Percentiles rank a stretch among this genome's conserved stretches.
Evolutionary conservation across 768 basidiomycete genomes (phyloP).

Genomic region (Cantharellus cinnabarinus): DNA sequence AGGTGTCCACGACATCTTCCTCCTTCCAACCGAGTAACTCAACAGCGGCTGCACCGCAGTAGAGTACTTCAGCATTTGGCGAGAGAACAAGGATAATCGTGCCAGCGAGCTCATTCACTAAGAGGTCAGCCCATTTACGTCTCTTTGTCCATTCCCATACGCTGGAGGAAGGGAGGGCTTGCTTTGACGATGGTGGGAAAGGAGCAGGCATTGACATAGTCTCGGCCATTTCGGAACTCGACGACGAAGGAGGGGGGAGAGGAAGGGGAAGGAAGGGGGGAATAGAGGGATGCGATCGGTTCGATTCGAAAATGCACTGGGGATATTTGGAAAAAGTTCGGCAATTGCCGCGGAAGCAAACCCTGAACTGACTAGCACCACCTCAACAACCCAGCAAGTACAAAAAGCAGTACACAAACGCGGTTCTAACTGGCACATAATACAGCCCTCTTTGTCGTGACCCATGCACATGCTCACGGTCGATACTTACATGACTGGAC

Average conservation of each 20-base stretch:
- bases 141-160: constrained; percentile 68
- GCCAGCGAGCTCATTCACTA: constrained; percentile 57
- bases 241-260: background rate
- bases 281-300: background rate
- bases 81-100: constrained; percentile 51
- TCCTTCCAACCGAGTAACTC: constrained; percentile 65
- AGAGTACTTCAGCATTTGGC: constrained; percentile 38
- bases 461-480: background rate
- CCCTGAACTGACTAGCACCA: too few relatives aligned
- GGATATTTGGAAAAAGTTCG: background rate
- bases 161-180: background rate
- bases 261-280: background rate
- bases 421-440: background rate
- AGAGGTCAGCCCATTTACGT: constrained; percentile 70
- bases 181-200: background rate
- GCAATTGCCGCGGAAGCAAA: background rate
- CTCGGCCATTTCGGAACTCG: background rate
- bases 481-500: background rate
- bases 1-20: constrained; percentile 46
- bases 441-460: background rate
- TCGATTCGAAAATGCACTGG: background rate
- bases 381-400: too few relatives aligned
- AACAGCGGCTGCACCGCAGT: constrained; percentile 43
- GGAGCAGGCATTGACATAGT: background rate
- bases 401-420: too few relatives aligned